Evolutionary conservation across 2,329 filamentous ascomycete genomes (phyloP), one percentile per base, ranked within the genome.

Genomic region (Fusarium sp.): DNA sequence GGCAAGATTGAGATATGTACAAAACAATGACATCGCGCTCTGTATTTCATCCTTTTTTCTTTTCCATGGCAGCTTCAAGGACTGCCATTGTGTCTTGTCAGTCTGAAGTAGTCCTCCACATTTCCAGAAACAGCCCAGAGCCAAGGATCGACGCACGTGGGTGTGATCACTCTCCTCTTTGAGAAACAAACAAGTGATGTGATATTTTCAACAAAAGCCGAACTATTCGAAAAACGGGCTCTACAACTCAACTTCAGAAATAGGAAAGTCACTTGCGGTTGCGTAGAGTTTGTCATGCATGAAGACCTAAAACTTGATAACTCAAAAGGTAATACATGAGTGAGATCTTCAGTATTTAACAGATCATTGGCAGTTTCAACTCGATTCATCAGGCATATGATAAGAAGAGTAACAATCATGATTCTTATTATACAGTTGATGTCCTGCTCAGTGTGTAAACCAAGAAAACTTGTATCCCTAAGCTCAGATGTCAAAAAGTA

Each of bases 61-160:
- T 38, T 38, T 42, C 24, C 36, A 38, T 68, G 36, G 13, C 12
- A 36, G 13, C 42, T 24, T 38, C 30, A 26, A 34, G 26, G 24
- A 51, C 24, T 51, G 26, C 13, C 36, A 28, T 42, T 41, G 24
- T 30, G 38, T 58, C 36, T 47, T 58, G 57, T 62, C 47, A 11
- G 24, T 57, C 59, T 55, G 34, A 47, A 39, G 24, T 34, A 24
- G 18, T 55, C 50, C 51, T 57, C 47, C 56, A 41, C 30, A 24
- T 44, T 45, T 48, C 60, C 59, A 41, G 45, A 42, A 32, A 58
- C 39, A 66, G 57, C 63, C 63, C 71, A 57, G 68, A 71, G 69
- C 76, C 77, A 76, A 77, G 68, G 44, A 63, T 75, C 73, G 57
- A 68, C 60, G 76, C 78, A 79, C 78, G 78, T 79, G 77, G 78